phyloP scores from a whole-genome alignment of 768 basidiomycete species.

The Psilocybe tampanensis region DNA sequence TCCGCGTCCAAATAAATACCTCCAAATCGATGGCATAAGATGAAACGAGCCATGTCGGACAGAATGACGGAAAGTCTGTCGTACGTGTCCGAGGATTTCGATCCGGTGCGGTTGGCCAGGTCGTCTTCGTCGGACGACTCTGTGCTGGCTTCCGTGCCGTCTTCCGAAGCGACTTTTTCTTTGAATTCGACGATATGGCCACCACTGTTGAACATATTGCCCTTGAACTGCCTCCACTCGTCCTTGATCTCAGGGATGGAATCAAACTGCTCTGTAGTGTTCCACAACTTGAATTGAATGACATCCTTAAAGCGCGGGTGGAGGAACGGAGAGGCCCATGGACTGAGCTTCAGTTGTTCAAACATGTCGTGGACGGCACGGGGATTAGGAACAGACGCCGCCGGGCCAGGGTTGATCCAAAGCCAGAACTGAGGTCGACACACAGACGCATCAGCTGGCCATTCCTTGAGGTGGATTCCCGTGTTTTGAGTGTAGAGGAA shows the following conservation, averaged over 20 bases:
- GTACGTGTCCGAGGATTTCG: constrained; percentile 84
- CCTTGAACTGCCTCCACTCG: constrained; percentile 78
- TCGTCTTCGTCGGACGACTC: constrained; percentile 52
- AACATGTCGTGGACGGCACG: constrained; percentile 83
- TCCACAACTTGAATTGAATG: constrained; percentile 94
- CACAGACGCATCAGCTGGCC: constrained; percentile 43
- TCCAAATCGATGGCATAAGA: constrained; percentile 90
- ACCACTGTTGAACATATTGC: constrained; percentile 85
- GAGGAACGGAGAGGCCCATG: constrained; percentile 92
- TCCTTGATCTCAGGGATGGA: constrained; percentile 83
- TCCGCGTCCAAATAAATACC: constrained; percentile 96
- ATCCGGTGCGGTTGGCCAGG: constrained; percentile 77
- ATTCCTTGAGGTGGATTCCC: constrained; percentile 62
- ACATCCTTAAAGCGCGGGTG: constrained; percentile 87
- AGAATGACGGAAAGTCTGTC: constrained; percentile 91
- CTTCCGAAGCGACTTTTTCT: constrained; percentile 42
- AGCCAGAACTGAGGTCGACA: constrained; percentile 94
- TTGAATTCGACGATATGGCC: constrained; percentile 72
- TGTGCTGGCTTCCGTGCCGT: constrained; percentile 49
- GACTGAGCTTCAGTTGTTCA: constrained; percentile 70
- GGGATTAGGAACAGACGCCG: constrained; percentile 80
- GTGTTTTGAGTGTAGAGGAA: constrained; percentile 94
- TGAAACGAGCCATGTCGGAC: constrained; percentile 96
- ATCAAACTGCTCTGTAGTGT: constrained; percentile 94
- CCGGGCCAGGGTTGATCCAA: constrained; percentile 96